A percentile compares a stretch with the other conserved stretches of the same genome.
Evolutionary conservation across 768 basidiomycete species (phyloP).

Genomic region (Leccinum obscurum): DNA sequence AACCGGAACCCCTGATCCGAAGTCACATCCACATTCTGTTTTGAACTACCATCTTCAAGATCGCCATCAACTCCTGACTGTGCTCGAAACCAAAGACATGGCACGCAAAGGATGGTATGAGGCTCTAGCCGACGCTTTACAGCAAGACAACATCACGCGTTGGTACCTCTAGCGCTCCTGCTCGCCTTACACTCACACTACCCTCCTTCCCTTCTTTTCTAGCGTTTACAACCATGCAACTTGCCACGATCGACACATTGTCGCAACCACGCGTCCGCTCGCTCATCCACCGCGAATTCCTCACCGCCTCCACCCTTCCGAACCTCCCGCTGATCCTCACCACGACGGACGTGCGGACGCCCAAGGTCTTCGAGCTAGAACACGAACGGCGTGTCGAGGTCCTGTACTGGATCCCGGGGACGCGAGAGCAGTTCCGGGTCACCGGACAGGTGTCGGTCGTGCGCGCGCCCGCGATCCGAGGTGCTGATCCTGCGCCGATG

Average conservation of each 20-base stretch:
- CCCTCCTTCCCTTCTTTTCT: neutral
- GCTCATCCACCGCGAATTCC: constrained; percentile 58
- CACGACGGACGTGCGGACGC: constrained; percentile 72
- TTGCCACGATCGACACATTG: constrained; percentile 35
- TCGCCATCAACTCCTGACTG: no score
- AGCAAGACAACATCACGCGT: constrained; percentile 39
- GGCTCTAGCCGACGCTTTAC: constrained; percentile 43
- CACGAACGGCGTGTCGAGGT: constrained; percentile 49
- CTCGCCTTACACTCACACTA: neutral
- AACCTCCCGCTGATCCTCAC: constrained; percentile 60
- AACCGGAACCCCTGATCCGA: no score
- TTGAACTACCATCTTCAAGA: neutral
- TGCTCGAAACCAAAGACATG: neutral
- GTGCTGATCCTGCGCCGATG: neutral
- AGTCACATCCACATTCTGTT: neutral
- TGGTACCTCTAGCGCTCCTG: neutral
- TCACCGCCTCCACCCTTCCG: constrained; percentile 37
- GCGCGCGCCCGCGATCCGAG: constrained; percentile 27
- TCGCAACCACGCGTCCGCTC: constrained; percentile 61
- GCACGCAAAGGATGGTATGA: constrained; percentile 45
- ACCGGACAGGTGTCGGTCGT: constrained; percentile 56
- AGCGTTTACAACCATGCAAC: constrained; percentile 50
- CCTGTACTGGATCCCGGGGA: constrained; percentile 72
- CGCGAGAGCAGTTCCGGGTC: constrained; percentile 75
- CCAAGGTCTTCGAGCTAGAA: constrained; percentile 63